These are phyloP conservation scores for Gynochthodes officinalis DNA, from an alignment of 257 asterid genomes.

Conservation along the genomic window DNA sequence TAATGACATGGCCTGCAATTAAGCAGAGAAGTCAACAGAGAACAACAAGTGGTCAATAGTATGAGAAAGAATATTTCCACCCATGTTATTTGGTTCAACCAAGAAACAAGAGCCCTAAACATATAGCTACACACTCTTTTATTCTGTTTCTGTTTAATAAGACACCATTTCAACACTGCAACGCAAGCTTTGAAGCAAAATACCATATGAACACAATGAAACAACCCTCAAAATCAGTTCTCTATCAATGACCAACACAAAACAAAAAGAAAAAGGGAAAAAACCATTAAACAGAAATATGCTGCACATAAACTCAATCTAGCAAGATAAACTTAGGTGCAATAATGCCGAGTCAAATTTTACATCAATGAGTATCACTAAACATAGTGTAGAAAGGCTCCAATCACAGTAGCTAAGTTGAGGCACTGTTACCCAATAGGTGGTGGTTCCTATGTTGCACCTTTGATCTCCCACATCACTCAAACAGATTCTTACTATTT, in stretches of 20 bases:
- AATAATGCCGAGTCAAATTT: no score
- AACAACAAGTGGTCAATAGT: constrained; percentile 8
- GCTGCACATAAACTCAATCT: no score
- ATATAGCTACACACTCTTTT: neutral
- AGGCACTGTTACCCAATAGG: no score
- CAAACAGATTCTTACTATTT: no score
- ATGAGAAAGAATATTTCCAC: constrained; percentile 1
- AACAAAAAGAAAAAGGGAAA: neutral
- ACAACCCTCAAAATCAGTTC: neutral
- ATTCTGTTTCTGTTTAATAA: neutral
- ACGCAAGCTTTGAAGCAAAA: neutral
- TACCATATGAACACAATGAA: neutral
- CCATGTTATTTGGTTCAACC: neutral
- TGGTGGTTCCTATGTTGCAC: no score
- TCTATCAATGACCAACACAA: no score
- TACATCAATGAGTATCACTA: no score
- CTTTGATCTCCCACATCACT: no score
- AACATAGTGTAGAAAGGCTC: no score
- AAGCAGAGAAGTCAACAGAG: constrained; percentile 14
- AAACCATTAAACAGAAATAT: no score
- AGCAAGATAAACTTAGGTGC: no score
- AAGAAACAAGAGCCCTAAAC: neutral
- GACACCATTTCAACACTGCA: neutral
- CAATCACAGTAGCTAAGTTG: no score
- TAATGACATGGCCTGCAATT: constrained; percentile 48